phyloP scores from a whole-genome alignment of 148 eudicot species.

The Beta vulgaris region DNA sequence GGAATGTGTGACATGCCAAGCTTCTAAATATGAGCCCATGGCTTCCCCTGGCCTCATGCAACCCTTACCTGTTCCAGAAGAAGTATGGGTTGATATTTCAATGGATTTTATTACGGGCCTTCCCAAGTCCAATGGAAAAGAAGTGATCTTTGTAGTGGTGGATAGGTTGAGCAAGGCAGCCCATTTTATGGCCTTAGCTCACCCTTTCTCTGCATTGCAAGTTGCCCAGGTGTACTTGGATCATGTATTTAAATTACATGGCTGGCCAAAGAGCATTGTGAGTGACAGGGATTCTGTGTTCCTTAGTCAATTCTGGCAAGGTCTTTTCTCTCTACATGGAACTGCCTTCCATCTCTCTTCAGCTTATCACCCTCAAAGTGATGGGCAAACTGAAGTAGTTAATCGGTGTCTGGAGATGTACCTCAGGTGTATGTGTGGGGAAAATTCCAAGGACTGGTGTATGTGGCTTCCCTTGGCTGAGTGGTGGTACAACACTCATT shows the following conservation, averaged over 20 bases:
- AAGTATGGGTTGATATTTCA: neutral
- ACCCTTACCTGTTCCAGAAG: neutral
- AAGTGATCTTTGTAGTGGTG: neutral
- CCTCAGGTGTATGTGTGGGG: no score
- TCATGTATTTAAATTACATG: neutral
- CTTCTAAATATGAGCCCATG: neutral
- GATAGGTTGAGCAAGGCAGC: neutral
- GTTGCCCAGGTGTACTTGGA: neutral
- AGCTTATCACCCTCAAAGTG: no score
- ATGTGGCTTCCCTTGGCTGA: no score
- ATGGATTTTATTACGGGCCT: conserved; percentile 1
- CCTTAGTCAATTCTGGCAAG: no score
- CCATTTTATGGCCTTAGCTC: neutral
- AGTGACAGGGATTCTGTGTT: no score
- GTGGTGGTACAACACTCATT: no score
- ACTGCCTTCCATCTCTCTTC: no score
- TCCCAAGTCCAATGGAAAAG: no score
- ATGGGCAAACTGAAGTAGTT: no score
- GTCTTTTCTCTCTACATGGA: no score
- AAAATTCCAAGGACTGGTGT: no score
- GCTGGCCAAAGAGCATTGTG: neutral
- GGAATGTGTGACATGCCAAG: neutral
- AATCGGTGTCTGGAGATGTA: no score
- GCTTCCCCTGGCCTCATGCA: neutral
- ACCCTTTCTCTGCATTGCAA: neutral